Evolutionary conservation across 805 yeast genomes (phyloP), one percentile per base, ranked within the genome.

Genomic region (Yarrowia sp.): DNA sequence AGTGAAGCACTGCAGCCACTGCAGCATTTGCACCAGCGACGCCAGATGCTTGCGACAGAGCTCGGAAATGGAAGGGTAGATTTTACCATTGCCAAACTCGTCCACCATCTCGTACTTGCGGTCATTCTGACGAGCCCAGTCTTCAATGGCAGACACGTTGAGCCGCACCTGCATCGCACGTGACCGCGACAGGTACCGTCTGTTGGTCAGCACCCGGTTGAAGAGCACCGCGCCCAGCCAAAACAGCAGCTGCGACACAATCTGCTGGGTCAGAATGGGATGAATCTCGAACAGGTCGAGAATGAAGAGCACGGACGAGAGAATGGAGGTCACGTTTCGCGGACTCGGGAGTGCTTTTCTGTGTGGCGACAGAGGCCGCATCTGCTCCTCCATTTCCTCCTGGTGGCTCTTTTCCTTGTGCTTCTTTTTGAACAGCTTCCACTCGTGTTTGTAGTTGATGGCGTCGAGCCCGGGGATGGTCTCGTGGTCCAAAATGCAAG

Each of bases 321-420:
- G 82, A 0, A 93, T 89, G 73, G 95, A 97, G 35, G 93, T 87
- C 67, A 93, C 84, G 72, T 87, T 88, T 67, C 93, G 81, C 0
- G 99, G 99, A 0, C 98, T 91, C 3, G 97, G 97, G 75, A 87
- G 87, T 83, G 90, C 87, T 75, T 91, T 89, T 69, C 90, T 89
- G 58, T 85, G 82, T 22, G 90, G 85, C 0, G 94, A 82, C 1
- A 98, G 98, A 5, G 98, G 98, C 71, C 89, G 88, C 69, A 92
- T 80, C 85, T 88, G 89, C 68, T 86, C 84, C 55, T 88, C 80
- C 42, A 92, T 89, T 72, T 90, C 94, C 67, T 89, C 92, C 75
- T 88, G 89, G 5, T 86, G 86, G 70, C 84, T 83, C 69, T 81
- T 79, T 52, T 76, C 75, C 71, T 84, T 83, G 42, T 78, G 73